phyloP scores from a whole-genome alignment of 805 yeast species.

The Sugiyamaella marilandica region DNA sequence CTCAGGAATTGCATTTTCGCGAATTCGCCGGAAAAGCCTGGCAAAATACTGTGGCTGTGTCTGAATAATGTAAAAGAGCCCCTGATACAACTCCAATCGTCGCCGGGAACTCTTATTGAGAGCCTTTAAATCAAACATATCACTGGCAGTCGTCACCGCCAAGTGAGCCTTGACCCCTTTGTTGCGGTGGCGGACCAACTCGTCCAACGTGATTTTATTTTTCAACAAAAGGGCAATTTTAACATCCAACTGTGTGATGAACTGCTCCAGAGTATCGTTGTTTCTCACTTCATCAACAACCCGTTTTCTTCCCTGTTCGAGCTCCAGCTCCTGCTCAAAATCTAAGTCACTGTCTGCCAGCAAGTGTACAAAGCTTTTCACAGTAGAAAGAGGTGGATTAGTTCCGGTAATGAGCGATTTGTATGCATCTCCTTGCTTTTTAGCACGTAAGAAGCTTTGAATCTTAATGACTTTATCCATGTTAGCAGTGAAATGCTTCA shows the following conservation, averaged over 20 bases:
- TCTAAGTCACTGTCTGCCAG: conserved; percentile 70
- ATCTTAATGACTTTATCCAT: conserved; percentile 58
- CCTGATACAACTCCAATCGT: conserved; percentile 66
- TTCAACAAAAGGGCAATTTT: conserved; percentile 74
- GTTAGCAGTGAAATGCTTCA: conserved; percentile 51
- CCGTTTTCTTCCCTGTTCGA: conserved; percentile 61
- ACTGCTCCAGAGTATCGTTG: conserved; percentile 68
- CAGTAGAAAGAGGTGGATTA: conserved; percentile 74
- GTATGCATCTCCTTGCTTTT: conserved; percentile 67
- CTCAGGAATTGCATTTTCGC: conserved; percentile 26
- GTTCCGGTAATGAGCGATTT: conserved; percentile 59
- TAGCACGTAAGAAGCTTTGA: conserved; percentile 69
- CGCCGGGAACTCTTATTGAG: conserved; percentile 37
- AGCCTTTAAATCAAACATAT: conserved; percentile 35
- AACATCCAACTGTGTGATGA: conserved; percentile 69
- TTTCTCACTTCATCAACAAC: conserved; percentile 65
- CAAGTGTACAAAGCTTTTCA: conserved; percentile 70
- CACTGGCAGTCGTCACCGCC: conserved; percentile 24
- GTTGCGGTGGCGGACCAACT: conserved; percentile 45
- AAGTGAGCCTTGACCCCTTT: conserved; percentile 23
- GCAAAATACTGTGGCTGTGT: conserved; percentile 73
- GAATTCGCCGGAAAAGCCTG: conserved; percentile 41
- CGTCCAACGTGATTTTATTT: conserved; percentile 74
- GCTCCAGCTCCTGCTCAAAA: conserved; percentile 65
- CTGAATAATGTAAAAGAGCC: conserved; percentile 75